Base-by-base conservation (phyloP, 2,329 filamentous ascomycete genomes). In the Dryadomyces sulphureus region DNA sequence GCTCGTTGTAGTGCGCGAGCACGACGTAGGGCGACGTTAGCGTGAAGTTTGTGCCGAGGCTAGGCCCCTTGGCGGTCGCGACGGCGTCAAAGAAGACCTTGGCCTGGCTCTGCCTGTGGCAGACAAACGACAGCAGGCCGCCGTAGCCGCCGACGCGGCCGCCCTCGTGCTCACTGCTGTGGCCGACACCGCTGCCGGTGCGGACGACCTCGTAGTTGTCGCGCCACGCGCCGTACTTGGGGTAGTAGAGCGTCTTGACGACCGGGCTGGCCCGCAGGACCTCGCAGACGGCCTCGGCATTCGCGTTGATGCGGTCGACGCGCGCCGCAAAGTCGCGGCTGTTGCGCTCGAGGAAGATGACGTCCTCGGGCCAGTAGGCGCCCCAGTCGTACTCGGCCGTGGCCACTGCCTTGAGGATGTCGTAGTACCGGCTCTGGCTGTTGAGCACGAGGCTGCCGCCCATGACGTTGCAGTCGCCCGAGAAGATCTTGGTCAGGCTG, bases 381-480 rank as follows among this genome's bases (percentile, higher is more conserved):
- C 95, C 87, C 63, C 94, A 85, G 46, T 54, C 53, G 59, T 84
- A 92, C 38, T 84, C 75, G 8, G 62, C 60, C 5, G 65, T 63
- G 59, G 85, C 75, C n/a, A 71, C 69, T 5, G 67, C 59, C 59
- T 87, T 90, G n/a, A 98, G 63, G 0, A 64, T 54, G 3, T 60
- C 46, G 60, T 94, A 94, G 63, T 81, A 83, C 40, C 66, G 76
- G n/a, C 79, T 69, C 47, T 79, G 74, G 0, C 75, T 75, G 56
- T 81, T 81, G 40, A 81, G 59, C 45, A 81, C 75, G 40, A 72
- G 65, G 52, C 81, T 84, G 47, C 92, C 92, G 48, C 89, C 92
- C 90, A 96, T 96, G 54, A 98, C 92, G 61, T 98, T 96, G 61
- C 86, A 92, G 63, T 95, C 92, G 43, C 92, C 92, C 47, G 87